A percentile compares a stretch with the other conserved stretches of the same genome.
These are phyloP conservation scores for Neoarthrinium moseri DNA, from an alignment of 2,329 filamentous ascomycete species.

Conservation along the genomic window DNA sequence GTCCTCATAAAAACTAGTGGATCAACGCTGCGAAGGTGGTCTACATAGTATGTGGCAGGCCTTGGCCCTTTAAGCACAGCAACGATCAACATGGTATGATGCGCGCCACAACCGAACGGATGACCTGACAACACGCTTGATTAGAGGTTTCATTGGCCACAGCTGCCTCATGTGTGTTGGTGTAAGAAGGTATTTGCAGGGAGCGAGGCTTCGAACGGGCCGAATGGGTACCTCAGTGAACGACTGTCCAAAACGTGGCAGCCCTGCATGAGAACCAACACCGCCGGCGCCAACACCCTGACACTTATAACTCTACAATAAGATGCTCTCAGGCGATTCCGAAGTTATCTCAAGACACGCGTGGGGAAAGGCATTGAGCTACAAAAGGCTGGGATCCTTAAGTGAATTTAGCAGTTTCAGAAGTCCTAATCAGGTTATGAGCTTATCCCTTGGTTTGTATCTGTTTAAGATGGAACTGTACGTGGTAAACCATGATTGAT, in stretches of 20 bases:
- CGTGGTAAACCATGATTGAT: no score
- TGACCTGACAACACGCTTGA: background rate
- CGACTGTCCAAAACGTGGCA: background rate
- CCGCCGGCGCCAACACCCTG: background rate
- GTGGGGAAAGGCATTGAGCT: background rate
- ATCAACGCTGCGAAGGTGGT: conserved; percentile 2
- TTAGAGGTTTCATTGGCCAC: background rate
- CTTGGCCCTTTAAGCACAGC: background rate
- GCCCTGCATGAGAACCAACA: background rate
- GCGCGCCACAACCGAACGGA: background rate
- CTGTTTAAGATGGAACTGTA: no score
- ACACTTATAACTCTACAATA: background rate
- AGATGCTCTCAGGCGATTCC: background rate
- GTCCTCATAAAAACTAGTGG: background rate
- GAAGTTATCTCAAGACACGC: background rate
- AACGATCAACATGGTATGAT: background rate
- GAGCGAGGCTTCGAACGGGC: background rate
- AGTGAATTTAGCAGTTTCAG: background rate
- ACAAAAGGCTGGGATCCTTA: no score
- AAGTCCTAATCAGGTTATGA: background rate
- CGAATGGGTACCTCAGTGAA: background rate
- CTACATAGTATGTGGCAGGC: conserved; percentile 2
- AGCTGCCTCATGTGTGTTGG: background rate
- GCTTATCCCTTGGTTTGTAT: no score
- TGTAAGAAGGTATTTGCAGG: background rate